These are phyloP conservation scores for Leccinum uliginosum DNA, from an alignment of 768 basidiomycete genomes.

Conservation along the genomic window DNA sequence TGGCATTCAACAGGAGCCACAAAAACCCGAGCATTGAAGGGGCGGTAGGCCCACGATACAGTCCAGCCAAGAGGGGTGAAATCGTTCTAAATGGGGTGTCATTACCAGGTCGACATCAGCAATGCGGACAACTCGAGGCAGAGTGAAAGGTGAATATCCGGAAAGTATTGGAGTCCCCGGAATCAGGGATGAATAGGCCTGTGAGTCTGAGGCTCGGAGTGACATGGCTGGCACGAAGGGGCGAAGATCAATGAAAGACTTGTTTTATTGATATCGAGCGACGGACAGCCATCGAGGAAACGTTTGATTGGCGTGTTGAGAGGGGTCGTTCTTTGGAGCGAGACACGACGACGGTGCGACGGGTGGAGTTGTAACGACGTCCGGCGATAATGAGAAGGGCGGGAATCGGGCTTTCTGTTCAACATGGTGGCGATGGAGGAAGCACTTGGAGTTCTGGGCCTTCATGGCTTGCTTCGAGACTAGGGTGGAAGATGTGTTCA, in stretches of 20 bases:
- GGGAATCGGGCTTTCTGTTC: not conserved
- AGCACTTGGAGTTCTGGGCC: not conserved
- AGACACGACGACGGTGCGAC: not conserved
- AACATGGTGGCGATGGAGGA: not conserved
- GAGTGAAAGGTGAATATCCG: not conserved
- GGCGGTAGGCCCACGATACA: conserved; percentile 3
- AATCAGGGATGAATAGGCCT: conserved; percentile 1
- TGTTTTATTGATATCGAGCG: conserved; percentile 3
- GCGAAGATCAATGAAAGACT: conserved; percentile 4
- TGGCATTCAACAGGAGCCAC: not conserved
- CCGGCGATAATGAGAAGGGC: not conserved
- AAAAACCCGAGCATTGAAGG: not conserved
- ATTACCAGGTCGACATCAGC: not conserved
- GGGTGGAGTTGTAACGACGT: not conserved
- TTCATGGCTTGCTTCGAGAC: not conserved
- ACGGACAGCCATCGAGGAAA: conserved; percentile 18
- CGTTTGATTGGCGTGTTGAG: conserved; percentile 22
- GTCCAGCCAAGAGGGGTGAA: conserved; percentile 9
- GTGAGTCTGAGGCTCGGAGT: not conserved
- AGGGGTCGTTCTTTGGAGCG: not conserved
- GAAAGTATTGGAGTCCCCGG: conserved; percentile 1
- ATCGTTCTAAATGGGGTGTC: not conserved
- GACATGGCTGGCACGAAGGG: conserved; percentile 2
- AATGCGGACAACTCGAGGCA: conserved; percentile 25
- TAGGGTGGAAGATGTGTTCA: not conserved